phyloP scores from a whole-genome alignment of 352 stramenopile species.

The Pythium pyrilobum region DNA sequence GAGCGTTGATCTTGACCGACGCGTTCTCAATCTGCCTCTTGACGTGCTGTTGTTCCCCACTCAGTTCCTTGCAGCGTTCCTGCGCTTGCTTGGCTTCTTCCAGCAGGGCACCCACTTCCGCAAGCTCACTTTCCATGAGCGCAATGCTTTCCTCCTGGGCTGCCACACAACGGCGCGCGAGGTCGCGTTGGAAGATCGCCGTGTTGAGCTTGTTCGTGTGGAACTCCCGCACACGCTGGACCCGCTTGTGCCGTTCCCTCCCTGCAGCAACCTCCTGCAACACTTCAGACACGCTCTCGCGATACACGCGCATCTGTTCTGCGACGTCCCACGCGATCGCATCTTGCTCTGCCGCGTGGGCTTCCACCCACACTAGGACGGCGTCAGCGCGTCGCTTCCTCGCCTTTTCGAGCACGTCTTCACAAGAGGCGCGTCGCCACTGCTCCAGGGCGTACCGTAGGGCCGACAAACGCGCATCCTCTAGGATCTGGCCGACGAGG shows the following conservation, averaged over 20 bases:
- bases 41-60: slow-evolving; percentile 28
- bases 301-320: slow-evolving; percentile 9
- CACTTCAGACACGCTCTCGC: slow-evolving; percentile 14
- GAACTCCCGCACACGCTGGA: slow-evolving; percentile 13
- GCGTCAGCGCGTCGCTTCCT: slow-evolving; percentile 3
- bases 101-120: slow-evolving; percentile 24
- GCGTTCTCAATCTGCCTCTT: slow-evolving; percentile 54
- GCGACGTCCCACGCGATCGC: slow-evolving; percentile 25
- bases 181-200: slow-evolving; percentile 17
- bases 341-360: slow-evolving; percentile 23
- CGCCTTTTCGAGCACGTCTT: slow-evolving; percentile 15
- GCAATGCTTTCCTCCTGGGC: slow-evolving; percentile 34
- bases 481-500: slow-evolving; percentile 18
- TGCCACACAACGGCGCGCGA: slow-evolving; percentile 25
- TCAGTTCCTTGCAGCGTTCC: slow-evolving; percentile 23
- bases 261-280: slow-evolving; percentile 1
- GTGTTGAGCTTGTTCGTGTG: slow-evolving; percentile 16
- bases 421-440: slow-evolving; percentile 21
- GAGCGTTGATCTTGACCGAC: slow-evolving; percentile 39
- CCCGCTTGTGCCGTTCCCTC: slow-evolving; percentile 10
- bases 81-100: slow-evolving; percentile 32
- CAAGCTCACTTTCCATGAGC: slow-evolving; percentile 34
- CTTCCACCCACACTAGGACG: slow-evolving; percentile 11
- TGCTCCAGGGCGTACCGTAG: slow-evolving; percentile 16
- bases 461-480: slow-evolving; percentile 14